Evolutionary conservation across 768 basidiomycete species (phyloP).

Genomic region (Russula olivacea): DNA sequence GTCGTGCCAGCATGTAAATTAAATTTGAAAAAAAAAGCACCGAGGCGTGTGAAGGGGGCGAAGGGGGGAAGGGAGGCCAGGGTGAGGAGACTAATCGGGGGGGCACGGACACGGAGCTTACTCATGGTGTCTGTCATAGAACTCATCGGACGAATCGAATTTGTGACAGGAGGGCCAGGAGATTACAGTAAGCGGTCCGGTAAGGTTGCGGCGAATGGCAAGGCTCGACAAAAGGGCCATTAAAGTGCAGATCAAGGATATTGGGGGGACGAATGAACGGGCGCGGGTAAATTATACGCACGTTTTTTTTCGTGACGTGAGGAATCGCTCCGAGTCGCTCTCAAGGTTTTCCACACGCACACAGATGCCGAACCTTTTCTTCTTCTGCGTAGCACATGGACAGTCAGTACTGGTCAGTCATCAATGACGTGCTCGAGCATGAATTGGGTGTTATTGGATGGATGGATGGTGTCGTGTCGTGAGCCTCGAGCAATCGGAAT

Average conservation of each 20-base stretch:
- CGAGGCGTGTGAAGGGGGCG: not conserved
- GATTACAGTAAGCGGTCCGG: not conserved
- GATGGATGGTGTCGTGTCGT: not conserved
- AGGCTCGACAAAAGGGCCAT: not conserved
- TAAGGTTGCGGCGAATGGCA: not conserved
- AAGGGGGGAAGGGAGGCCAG: not conserved
- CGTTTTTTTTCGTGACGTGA: too few species aligned
- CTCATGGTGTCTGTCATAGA: not conserved
- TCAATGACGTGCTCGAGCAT: conserved; percentile 1
- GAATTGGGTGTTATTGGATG: conserved; percentile 10
- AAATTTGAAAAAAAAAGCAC: not conserved
- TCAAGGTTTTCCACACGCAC: not conserved
- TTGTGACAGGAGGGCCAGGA: not conserved
- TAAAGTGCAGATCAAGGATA: conserved; percentile 6
- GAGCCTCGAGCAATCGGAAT: not conserved
- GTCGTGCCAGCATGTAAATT: not conserved
- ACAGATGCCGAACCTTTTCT: not conserved
- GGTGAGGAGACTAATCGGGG: conserved; percentile 5
- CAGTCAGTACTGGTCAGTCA: too few species aligned
- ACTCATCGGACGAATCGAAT: not conserved
- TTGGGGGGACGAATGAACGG: not conserved
- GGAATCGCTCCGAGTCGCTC: too few species aligned
- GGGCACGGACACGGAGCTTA: conserved; percentile 2
- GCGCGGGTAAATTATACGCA: too few species aligned
- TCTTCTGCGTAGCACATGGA: too few species aligned